Percentiles rank a stretch among this genome's conserved stretches.
Evolutionary conservation across 345 rosid genomes (phyloP).

Genomic region (Ceriops tagal): DNA sequence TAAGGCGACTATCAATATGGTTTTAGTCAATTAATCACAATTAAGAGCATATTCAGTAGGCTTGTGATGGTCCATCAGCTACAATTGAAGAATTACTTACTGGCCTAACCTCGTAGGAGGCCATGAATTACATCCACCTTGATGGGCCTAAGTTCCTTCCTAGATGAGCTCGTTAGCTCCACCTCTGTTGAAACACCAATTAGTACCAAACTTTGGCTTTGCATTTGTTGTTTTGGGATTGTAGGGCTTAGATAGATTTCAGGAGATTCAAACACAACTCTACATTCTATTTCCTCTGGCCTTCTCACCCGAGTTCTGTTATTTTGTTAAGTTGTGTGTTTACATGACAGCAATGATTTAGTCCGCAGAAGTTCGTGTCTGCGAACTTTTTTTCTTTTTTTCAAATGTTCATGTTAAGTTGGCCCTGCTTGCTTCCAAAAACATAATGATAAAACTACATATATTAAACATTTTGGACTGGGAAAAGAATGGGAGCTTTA

Average conservation of each 20-base stretch:
- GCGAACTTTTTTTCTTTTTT: background rate
- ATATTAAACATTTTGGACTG: background rate
- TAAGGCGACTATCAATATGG: no score
- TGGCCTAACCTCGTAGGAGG: background rate
- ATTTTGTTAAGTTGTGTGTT: background rate
- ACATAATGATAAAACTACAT: no score
- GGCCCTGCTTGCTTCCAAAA: background rate
- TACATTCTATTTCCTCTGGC: background rate
- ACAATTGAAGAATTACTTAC: no score
- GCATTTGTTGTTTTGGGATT: conserved; percentile 4
- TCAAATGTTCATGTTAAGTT: background rate
- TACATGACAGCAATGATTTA: no score
- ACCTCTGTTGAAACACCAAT: conserved; percentile 6
- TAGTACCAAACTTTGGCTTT: background rate
- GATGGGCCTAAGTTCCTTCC: conserved; percentile 4
- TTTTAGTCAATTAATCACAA: no score
- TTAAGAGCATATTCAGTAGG: background rate
- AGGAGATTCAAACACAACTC: background rate
- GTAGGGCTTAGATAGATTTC: background rate
- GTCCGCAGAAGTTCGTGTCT: no score
- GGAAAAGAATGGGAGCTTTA: background rate
- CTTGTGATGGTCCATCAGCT: background rate
- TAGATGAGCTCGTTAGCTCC: conserved; percentile 11
- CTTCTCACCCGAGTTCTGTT: background rate
- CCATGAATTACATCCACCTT: background rate